Conservation (phyloP, 768 basidiomycete species). For the Pleurotus ostreatus region DNA sequence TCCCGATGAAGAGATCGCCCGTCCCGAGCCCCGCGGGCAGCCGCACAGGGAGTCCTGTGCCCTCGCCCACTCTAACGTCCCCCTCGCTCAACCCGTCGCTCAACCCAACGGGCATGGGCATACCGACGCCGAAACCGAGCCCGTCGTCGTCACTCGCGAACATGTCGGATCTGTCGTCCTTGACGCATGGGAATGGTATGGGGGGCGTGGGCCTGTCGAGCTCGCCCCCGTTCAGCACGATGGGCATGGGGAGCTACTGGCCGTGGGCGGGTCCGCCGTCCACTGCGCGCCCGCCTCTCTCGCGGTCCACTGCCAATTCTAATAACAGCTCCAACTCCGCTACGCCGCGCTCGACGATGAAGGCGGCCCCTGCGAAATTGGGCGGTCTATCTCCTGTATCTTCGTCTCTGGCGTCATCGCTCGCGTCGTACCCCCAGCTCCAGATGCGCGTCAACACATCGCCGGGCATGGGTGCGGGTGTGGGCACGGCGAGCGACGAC, state of each 20-base stretch:
- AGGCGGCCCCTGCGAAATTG: not conserved
- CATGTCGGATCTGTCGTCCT: not conserved
- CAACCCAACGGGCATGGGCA: not conserved
- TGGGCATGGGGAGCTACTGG: constrained; percentile 5
- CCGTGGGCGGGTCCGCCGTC: constrained; percentile 8
- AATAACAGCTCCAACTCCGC: no score
- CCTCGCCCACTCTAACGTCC: no score
- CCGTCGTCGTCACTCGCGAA: not conserved
- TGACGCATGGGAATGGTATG: no score
- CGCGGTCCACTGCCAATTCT: not conserved
- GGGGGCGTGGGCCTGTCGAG: not conserved
- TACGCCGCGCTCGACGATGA: not conserved
- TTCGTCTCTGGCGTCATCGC: not conserved
- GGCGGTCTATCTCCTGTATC: not conserved
- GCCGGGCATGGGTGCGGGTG: constrained; percentile 4
- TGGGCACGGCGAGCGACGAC: not conserved
- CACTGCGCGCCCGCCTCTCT: not conserved
- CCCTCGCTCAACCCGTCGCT: not conserved
- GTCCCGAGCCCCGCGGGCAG: not conserved
- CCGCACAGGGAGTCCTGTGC: not conserved
- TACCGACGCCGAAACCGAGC: not conserved
- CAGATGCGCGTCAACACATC: no score
- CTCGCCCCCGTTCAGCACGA: not conserved
- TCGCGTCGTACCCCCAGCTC: no score
- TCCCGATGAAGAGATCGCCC: constrained; percentile 1